Evolutionary conservation across 768 basidiomycete genomes (phyloP), one percentile per base, ranked within the genome.

Genomic region (Tricholoma flavovirens): DNA sequence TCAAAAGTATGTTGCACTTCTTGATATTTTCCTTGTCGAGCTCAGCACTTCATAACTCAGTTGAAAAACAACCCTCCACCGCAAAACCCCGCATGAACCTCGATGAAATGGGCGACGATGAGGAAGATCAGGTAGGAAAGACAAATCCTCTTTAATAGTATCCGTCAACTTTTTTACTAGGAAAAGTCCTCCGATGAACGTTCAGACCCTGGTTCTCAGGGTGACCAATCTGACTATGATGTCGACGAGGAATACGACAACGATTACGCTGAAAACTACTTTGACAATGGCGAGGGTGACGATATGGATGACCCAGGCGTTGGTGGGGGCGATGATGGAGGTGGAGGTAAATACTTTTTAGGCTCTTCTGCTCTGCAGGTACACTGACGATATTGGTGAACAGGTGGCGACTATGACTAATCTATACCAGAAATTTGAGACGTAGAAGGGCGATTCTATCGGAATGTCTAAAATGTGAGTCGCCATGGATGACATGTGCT

Each of bases 191-290:
- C 78, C 21, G 84, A 86, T 5, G 88, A 90, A 55, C 74, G 75
- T 3, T 89, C 87, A 29, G 83, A 88, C 14, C 77, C 69, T 22
- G 87, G 82, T 19, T 88, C 87, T 10, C 84, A 87, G 62, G 80
- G 69, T 29, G 79, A 70, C 6, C 83, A 83, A 38, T 84, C 82
- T 22, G 90, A 93, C 67, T 92, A 92, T 64, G 90, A 92, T 60
- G 88, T 89, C 19, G 88, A 92, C 30, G 92, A 95, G 68, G 90
- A 92, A 63, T 91, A 93, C 64, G 91, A 93, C 69, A 92, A 93
- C 61, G 91, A 93, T 59, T 93, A 93, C 59, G 90, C 87, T 2
- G 87, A 88, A 59, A 90, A 93, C 66, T 93, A 93, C 76, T 93
- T 93, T 66, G 90, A 93, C 68, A 92, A 91, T 53, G 90, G 90